Evolutionary conservation across 768 basidiomycete species (phyloP).

Genomic region (Boletales sp.): DNA sequence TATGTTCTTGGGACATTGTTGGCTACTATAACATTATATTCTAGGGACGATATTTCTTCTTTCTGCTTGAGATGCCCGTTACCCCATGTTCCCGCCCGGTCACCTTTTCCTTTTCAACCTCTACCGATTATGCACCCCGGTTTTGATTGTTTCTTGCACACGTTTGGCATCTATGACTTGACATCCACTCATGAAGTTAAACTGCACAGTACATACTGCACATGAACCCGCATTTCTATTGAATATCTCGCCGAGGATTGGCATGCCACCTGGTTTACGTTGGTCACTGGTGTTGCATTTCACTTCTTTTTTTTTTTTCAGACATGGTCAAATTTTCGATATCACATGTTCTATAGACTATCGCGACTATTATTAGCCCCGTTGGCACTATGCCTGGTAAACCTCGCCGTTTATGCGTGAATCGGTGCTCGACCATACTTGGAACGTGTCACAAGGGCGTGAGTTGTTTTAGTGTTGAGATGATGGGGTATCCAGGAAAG

Average conservation of each 20-base stretch:
- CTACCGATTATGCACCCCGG: constrained; percentile 4
- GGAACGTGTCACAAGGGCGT: neutral
- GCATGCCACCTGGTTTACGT: neutral
- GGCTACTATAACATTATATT: constrained; percentile 33
- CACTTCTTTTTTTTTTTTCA: neutral
- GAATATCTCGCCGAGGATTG: constrained; percentile 12
- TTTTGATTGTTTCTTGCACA: too few species aligned
- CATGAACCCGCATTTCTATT: constrained; percentile 29
- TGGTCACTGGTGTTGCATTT: constrained; percentile 1
- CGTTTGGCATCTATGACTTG: constrained; percentile 26
- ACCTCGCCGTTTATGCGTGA: constrained; percentile 14
- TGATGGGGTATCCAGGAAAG: constrained; percentile 12
- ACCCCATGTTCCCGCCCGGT: constrained; percentile 5
- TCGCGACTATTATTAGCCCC: constrained; percentile 22
- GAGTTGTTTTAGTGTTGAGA: constrained; percentile 3
- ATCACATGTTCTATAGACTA: neutral
- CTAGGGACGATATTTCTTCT: constrained; percentile 25
- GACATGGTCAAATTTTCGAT: constrained; percentile 13
- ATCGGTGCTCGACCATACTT: neutral
- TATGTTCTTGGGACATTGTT: constrained; percentile 37
- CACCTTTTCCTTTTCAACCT: constrained; percentile 8
- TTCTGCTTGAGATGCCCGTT: constrained; percentile 24
- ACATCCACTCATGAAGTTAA: constrained; percentile 21
- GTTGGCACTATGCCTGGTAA: constrained; percentile 13
- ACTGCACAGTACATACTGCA: constrained; percentile 27